phyloP scores from a whole-genome alignment of 169 alveolate species.

The Plasmodium knowlesi region DNA sequence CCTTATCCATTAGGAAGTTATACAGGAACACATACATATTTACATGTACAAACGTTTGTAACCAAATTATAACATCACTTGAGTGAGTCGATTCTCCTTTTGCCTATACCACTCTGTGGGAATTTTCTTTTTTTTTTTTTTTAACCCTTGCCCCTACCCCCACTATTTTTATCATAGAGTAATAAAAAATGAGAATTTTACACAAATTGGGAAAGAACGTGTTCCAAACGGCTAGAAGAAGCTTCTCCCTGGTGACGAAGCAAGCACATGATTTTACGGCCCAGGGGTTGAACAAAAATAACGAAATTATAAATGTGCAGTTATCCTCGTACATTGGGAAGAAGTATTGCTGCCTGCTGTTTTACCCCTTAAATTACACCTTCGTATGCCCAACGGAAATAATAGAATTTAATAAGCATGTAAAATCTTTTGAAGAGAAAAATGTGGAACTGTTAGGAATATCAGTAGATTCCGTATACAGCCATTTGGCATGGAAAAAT shows the following conservation, averaged over 20 bases:
- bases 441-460: conserved; percentile 84
- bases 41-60: neutral
- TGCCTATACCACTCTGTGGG: neutral
- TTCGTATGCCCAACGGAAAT: conserved; percentile 88
- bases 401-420: conserved; percentile 82
- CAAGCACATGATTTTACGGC: conserved; percentile 79
- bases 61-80: neutral
- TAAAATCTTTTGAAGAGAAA: conserved; percentile 78
- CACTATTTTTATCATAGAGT: neutral
- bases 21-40: neutral
- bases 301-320: conserved; percentile 77
- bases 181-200: conserved; percentile 3
- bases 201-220: neutral
- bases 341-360: conserved; percentile 80
- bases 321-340: conserved; percentile 78
- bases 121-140: too few species aligned
- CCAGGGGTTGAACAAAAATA: conserved; percentile 76
- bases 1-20: neutral
- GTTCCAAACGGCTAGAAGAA: conserved; percentile 17
- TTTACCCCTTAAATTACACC: conserved; percentile 86
- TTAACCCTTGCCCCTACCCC: neutral
- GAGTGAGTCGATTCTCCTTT: neutral
- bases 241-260: conserved; percentile 76
- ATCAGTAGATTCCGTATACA: conserved; percentile 85
- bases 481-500: conserved; percentile 86